Evolutionary conservation across 1,139 yeast species (phyloP).

Genomic region (Zygosaccharomyces pseudobailii): DNA sequence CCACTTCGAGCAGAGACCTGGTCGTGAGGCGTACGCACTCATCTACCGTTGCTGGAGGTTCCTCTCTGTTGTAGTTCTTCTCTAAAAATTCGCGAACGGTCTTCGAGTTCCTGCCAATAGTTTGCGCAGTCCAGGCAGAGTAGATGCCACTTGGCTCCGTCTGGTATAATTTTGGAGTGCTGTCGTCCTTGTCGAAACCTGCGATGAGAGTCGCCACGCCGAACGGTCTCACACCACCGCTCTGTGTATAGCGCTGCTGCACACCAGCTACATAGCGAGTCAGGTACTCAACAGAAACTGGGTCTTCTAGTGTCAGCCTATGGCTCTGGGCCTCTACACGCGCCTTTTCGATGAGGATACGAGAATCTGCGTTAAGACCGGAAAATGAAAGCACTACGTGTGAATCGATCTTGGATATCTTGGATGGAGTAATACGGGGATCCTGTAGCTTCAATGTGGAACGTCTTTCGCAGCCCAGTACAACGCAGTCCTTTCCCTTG

Average conservation of each 20-base stretch:
- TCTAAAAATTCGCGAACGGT: constrained; percentile 95
- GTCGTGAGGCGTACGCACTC: constrained; percentile 78
- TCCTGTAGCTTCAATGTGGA: constrained; percentile 93
- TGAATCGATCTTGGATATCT: constrained; percentile 85
- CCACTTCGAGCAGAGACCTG: constrained; percentile 87
- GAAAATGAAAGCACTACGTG: constrained; percentile 94
- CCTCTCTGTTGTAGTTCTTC: constrained; percentile 57
- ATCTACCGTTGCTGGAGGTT: constrained; percentile 64
- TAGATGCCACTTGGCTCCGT: constrained; percentile 98
- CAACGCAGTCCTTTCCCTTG: constrained; percentile 83
- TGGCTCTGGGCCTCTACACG: constrained; percentile 98
- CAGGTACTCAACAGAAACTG: constrained; percentile 87
- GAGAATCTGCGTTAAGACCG: constrained; percentile 96
- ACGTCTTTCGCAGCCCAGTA: constrained; percentile 94
- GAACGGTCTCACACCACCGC: constrained; percentile 95
- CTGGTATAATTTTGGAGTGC: constrained; percentile 76
- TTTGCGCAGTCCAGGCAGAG: constrained; percentile 98
- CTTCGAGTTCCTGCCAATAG: constrained; percentile 92
- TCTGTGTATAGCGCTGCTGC: constrained; percentile 95
- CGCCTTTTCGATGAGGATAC: constrained; percentile 91
- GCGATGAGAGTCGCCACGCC: constrained; percentile 95
- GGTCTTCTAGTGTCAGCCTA: constrained; percentile 86
- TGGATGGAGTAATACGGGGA: constrained; percentile 92
- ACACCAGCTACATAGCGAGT: constrained; percentile 95
- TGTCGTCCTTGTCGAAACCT: constrained; percentile 87